Base-by-base conservation (phyloP, 331 rosid species). In the Cydonia oblonga region DNA sequence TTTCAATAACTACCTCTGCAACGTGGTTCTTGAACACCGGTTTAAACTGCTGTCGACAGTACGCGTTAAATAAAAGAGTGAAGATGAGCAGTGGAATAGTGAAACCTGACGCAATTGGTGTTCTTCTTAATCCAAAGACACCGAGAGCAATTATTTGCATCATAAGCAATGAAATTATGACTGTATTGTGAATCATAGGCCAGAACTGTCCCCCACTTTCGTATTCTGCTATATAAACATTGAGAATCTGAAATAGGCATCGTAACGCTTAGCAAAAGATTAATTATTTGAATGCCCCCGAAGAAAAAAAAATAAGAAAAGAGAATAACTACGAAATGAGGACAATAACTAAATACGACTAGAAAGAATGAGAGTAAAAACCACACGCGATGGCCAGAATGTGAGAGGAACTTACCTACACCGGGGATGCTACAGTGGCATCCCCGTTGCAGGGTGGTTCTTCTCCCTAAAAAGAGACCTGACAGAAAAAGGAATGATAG, bases 91-190 rank as follows among this genome's bases (percentile, higher is more conserved):
- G 76, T 7, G 93, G 99, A 83, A 91, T 70, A 51, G 89, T 95
- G 78, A 95, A 91, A 61, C 96, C 97, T 7, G 90, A 64, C 66
- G 99, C 85, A 30, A 88, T 77, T 30, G 96, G 68, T 77, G 97
- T 84, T 14, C 35, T 76, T 82, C 85, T 95, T 44, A 91, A 42
- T 69, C 97, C 91, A 54, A 95, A 95, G 68, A 91, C 96, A 70
- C 96, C 97, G 5, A 95, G 83, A 66, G 97, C 97, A 44, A 95
- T 78, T 58, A 91, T n/a, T 89, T 95, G 99, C 81, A 92, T 71
- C 7, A 88, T 26, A 64, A 83, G 68, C 88, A 95, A 79, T 49
- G 97, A 87, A 73, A 89, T 76, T 11, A 95, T 86, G 5, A 82
- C 64, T 26, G 97, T 83, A 81, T 83, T 86, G 87, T 87, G 96